phyloP scores from a whole-genome alignment of 768 basidiomycete species.

The Podaxis mareebaensis region DNA sequence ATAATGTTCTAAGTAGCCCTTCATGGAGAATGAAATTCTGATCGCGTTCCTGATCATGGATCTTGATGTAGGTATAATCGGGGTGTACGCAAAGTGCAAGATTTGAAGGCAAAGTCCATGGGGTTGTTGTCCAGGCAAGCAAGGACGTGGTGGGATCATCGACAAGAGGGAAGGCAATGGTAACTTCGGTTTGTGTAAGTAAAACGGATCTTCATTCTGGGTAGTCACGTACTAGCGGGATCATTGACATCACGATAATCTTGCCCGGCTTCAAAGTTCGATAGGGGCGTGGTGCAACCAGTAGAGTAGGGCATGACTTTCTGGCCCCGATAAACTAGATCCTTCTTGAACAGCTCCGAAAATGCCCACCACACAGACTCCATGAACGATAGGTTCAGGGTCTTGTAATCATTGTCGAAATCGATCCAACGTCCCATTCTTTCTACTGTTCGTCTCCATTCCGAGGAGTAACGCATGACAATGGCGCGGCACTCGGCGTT shows the following conservation, averaged over 20 bases:
- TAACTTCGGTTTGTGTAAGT: constrained; percentile 50
- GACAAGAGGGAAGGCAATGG: constrained; percentile 89
- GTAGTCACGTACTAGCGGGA: constrained; percentile 67
- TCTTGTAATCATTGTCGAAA: constrained; percentile 99
- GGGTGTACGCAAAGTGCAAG: constrained; percentile 95
- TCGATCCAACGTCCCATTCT: constrained; percentile 99
- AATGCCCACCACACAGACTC: constrained; percentile 99
- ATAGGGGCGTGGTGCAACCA: constrained; percentile 92
- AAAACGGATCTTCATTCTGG: background rate
- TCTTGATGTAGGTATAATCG: constrained; percentile 94
- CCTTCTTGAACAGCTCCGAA: constrained; percentile 88
- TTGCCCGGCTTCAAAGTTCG: constrained; percentile 95
- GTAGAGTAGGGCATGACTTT: constrained; percentile 99
- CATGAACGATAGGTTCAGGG: constrained; percentile 91
- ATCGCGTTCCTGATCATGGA: constrained; percentile 85
- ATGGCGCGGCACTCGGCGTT: constrained; percentile 96
- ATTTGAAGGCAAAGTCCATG: constrained; percentile 98
- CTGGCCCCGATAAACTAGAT: constrained; percentile 89
- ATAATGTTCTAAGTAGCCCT: constrained; percentile 78
- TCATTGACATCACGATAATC: constrained; percentile 93
- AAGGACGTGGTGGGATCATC: constrained; percentile 90
- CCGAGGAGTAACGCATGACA: constrained; percentile 94
- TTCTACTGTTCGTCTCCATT: constrained; percentile 95
- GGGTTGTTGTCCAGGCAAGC: constrained; percentile 98
- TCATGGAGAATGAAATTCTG: constrained; percentile 93